Base-by-base conservation (phyloP, 805 yeast species). In the Saccharomycopsis sp. region DNA sequence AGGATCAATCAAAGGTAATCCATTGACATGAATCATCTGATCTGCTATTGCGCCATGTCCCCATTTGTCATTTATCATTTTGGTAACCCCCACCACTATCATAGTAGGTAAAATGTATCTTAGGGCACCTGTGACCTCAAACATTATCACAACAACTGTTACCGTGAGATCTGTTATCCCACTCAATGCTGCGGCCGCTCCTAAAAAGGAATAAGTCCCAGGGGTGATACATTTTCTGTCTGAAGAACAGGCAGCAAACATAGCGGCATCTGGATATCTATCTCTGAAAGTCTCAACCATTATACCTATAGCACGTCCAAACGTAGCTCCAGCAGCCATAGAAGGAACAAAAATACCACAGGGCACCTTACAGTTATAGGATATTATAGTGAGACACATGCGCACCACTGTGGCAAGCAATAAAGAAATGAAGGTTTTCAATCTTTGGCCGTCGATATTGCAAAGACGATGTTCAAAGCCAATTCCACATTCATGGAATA, bases 291-390 rank as follows among this genome's bases (percentile, higher is more conserved):
- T 54, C 62, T 88, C 87, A 59, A 89, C 83, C 3, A 87, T 60
- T 7, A 90, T 73, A 2, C 99, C 97, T 12, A 94, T 65, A 0
- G 91, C 86, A 55, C 97, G 78, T 5, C 99, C 99, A 70, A 89
- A 87, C 0, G 96, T 82, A 0, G 98, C 97, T 21, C 99, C 99
- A 1, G 91, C 87, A 0, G 97, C 91, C 96, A 94, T 89, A 1
- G 97, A 88, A 1, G 99, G 99, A 56, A 94, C 96, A 71, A 94
- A 87, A 3, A 92, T 89, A 15, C 99, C 99, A n/a, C 97, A 96
- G 0, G 99, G 99, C 0, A 92, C 91, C 70, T 87, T 90, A 61
- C 91, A 84, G 1, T 97, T 97, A 69, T 95, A 94, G 0, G 98
- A 87, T 15, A 94, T 76, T 24, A 91, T 80, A 24, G 94, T 89